phyloP scores from a whole-genome alignment of 495 filamentous ascomycete genomes.

The Barbatosphaeria neglecta region DNA sequence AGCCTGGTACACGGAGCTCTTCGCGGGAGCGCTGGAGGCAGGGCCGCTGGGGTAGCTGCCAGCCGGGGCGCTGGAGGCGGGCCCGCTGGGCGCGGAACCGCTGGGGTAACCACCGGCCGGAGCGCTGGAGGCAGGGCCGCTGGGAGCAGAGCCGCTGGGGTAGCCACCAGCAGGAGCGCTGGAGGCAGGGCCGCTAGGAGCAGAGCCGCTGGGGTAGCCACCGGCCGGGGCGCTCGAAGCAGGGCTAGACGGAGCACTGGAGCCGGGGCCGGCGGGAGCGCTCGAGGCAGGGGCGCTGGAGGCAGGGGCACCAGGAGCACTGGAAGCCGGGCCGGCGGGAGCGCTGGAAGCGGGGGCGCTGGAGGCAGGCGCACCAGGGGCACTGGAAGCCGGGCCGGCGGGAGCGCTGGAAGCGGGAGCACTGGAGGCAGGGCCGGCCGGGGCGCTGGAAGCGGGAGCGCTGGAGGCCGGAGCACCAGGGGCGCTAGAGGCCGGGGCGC shows the following conservation, averaged over 20 bases:
- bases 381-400: slow-evolving; percentile 13
- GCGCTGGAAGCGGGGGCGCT: slow-evolving; percentile 7
- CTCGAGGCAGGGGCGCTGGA: neutral
- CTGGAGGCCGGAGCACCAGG: slow-evolving; percentile 8
- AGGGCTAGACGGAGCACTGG: slow-evolving; percentile 9
- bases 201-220: neutral
- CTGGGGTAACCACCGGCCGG: slow-evolving; percentile 2
- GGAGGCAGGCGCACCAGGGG: slow-evolving; percentile 2
- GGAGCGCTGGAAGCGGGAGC: slow-evolving; percentile 8
- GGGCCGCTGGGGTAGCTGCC: slow-evolving; percentile 4
- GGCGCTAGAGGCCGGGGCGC: slow-evolving; percentile 3
- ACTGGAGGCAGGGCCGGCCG: slow-evolving; percentile 3
- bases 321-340: slow-evolving; percentile 8
- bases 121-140: neutral
- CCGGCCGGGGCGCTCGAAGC: neutral
- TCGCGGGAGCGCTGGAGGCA: slow-evolving; percentile 15
- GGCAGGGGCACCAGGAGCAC: slow-evolving; percentile 9
- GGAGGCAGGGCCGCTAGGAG: neutral
- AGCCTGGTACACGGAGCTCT: neutral
- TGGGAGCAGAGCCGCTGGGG: slow-evolving; percentile 3
- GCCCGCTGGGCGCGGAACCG: slow-evolving; percentile 1
- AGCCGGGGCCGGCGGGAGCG: neutral
- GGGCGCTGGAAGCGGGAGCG: slow-evolving; percentile 1
- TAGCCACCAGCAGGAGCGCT: neutral
- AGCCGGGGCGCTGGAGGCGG: slow-evolving; percentile 1